phyloP scores from a whole-genome alignment of 192 early-diverging fungal species.

The Rhizoclosmatium globosum region DNA sequence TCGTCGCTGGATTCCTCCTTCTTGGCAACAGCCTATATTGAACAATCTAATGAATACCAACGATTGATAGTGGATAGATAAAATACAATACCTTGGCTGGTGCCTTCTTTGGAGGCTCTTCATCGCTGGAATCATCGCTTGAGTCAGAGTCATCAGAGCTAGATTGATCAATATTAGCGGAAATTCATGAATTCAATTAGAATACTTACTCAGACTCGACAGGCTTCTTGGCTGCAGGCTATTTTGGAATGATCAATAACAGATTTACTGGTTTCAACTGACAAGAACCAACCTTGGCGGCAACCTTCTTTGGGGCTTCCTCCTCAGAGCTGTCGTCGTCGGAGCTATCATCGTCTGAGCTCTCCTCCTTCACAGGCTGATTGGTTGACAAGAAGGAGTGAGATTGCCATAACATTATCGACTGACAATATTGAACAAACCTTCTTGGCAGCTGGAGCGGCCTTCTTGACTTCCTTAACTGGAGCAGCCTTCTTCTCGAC shows the following conservation, averaged over 20 bases:
- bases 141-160: neutral
- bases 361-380: slow-evolving; percentile 19
- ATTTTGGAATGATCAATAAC: neutral
- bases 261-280: neutral
- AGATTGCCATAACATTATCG: neutral
- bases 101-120: slow-evolving; percentile 26
- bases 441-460: slow-evolving; percentile 8
- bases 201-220: slow-evolving; percentile 6
- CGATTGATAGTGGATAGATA: neutral
- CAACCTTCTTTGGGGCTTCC: slow-evolving; percentile 26
- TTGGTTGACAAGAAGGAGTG: neutral
- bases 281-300: slow-evolving; percentile 3
- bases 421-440: neutral
- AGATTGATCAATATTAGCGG: neutral
- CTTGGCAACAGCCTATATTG: slow-evolving; percentile 13
- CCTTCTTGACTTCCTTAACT: slow-evolving; percentile 9
- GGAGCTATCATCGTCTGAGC: slow-evolving; percentile 11
- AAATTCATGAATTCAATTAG: neutral
- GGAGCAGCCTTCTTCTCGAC: neutral
- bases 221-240: slow-evolving; percentile 4
- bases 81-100: slow-evolving; percentile 10
- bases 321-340: neutral
- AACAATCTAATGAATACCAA: neutral
- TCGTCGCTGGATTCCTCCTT: slow-evolving; percentile 34
- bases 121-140: neutral